Base-by-base conservation (phyloP, 768 basidiomycete species). In the Coprinellus aureogranulatus region DNA sequence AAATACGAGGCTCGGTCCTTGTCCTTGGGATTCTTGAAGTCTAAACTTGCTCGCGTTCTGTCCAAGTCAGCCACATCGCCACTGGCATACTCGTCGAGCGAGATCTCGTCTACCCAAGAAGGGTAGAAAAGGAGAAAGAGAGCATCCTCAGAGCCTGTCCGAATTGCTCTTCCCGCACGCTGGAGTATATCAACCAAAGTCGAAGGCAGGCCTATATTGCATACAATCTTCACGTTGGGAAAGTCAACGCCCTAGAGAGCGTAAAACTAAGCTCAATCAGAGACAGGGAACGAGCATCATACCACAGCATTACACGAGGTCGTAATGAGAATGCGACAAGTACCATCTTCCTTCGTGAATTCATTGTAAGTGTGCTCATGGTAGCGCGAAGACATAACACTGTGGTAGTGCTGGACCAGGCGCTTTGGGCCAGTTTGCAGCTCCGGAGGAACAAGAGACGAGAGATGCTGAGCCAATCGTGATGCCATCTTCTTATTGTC, bases 371-470 rank as follows among this genome's bases (percentile, higher is more conserved):
- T 62, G 6, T 58, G 16, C 20, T 67, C 20, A 0, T 70, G 59
- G 30, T 72, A 73, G 8, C 57, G 44, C 6, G 58, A 34, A 0
- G 70, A 71, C 71, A 74, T 72, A 1, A 52, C 44, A 10, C 60
- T 56, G 28, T 74, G 67, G 39, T 72, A 72, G 30, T 72, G 67
- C 5, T n/a, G 42, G 14, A 72, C 51, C 4, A 72, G 45, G 0
- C 64, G 64, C 50, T 23, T 12, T 10, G 42, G 42, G 2, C 26
- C 53, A 0, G 55, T 56, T 18, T 26, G 58, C 16, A 55, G 41
- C 14, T 48, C 9, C 0, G 4, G 9, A 2, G 68, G 65, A 0
- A 74, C 54, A 2, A 40, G 52, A 0, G 40, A 10, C 11, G 68
- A 30, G 0, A 64, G 44, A 44, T 66, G 59, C 1, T 9, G 0